phyloP scores from a whole-genome alignment of 2,329 filamentous ascomycete species.

The Colletotrichum sidae region DNA sequence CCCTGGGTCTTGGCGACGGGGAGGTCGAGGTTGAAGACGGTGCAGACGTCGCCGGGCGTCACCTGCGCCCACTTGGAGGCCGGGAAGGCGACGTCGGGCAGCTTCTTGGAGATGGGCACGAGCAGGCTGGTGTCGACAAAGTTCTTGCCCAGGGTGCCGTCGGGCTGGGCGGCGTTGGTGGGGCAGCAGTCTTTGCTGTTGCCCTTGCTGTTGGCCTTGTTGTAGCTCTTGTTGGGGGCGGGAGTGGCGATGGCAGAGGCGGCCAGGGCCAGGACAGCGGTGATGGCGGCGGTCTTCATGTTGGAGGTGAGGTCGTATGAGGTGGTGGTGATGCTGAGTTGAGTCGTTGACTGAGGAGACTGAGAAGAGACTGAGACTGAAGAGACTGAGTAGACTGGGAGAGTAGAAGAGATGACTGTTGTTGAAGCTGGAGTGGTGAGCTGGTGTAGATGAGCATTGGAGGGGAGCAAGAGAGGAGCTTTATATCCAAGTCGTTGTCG shows the following conservation, averaged over 20 bases:
- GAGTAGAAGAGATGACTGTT: neutral
- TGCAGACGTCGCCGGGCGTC: constrained; percentile 29
- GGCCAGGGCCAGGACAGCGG: constrained; percentile 10
- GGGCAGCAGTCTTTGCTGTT: constrained; percentile 18
- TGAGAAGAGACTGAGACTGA: too few relatives aligned
- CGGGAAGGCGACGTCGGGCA: constrained; percentile 18
- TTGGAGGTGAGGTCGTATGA: neutral
- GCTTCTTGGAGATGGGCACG: constrained; percentile 25
- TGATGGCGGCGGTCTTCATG: constrained; percentile 25
- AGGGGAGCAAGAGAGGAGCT: neutral
- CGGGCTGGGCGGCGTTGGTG: constrained; percentile 27
- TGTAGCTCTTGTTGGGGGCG: neutral
- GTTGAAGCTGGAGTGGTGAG: neutral
- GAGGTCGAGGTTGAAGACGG: constrained; percentile 34
- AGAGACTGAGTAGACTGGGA: neutral
- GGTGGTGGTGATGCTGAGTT: neutral
- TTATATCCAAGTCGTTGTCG: too few relatives aligned
- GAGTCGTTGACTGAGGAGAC: neutral
- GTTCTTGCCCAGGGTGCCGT: constrained; percentile 26
- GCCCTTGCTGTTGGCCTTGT: neutral
- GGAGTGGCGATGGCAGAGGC: constrained; percentile 17
- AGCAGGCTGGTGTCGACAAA: constrained; percentile 24
- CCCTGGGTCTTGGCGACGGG: constrained; percentile 29
- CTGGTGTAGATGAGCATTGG: neutral
- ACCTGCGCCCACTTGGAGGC: constrained; percentile 16